Evolutionary conservation across 768 basidiomycete genomes (phyloP).

Genomic region (Hericium coralloides): DNA sequence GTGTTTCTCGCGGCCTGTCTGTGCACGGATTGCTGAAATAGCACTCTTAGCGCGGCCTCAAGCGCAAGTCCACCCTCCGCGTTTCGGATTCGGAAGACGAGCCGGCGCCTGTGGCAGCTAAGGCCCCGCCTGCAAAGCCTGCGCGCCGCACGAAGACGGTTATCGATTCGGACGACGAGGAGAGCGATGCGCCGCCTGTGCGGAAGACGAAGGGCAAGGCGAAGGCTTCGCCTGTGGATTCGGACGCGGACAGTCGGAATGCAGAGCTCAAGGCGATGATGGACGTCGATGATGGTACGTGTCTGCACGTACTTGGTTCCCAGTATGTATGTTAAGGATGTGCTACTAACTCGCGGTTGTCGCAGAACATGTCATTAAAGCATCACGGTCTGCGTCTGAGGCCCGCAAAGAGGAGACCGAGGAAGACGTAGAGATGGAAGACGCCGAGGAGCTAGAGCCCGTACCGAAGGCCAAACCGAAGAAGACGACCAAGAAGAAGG

Average conservation of each 20-base stretch:
- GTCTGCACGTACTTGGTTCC: neutral
- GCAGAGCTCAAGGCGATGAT: constrained; percentile 49
- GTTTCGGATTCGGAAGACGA: constrained; percentile 19
- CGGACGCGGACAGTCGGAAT: constrained; percentile 27
- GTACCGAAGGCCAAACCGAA: constrained; percentile 28
- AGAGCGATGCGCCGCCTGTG: constrained; percentile 34
- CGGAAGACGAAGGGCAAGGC: constrained; percentile 23
- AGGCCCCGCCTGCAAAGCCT: constrained; percentile 4
- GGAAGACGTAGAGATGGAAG: constrained; percentile 19
- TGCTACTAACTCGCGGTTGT: constrained; percentile 25
- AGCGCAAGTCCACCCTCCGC: constrained; percentile 21
- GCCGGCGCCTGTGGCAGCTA: constrained; percentile 7
- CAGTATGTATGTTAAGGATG: too few species aligned
- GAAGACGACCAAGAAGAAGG: constrained; percentile 41
- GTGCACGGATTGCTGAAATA: neutral
- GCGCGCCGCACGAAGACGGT: constrained; percentile 35
- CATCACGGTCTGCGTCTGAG: constrained; percentile 1
- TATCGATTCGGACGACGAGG: constrained; percentile 53
- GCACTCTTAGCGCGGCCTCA: constrained; percentile 19
- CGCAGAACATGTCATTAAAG: constrained; percentile 19
- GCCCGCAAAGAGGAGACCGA: constrained; percentile 14
- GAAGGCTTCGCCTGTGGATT: constrained; percentile 32
- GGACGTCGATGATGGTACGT: constrained; percentile 67
- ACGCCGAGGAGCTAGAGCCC: constrained; percentile 8
- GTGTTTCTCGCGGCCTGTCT: neutral